Evolutionary conservation across 2,329 filamentous ascomycete species (phyloP).

Genomic region (Gaeumannomyces sp.): DNA sequence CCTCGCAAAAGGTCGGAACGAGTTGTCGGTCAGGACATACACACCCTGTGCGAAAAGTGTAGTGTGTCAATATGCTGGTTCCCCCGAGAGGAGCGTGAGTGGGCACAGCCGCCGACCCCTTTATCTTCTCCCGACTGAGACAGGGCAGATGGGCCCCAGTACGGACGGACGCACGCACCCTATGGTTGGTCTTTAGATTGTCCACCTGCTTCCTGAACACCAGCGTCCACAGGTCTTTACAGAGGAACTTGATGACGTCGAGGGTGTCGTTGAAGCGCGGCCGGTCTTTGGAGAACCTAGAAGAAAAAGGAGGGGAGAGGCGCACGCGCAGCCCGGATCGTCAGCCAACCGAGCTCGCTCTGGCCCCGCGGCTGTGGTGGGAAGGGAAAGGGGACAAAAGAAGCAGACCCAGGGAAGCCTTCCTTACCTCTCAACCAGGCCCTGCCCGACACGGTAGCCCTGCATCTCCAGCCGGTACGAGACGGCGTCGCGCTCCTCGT

Average conservation of each 20-base stretch:
- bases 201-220: slow-evolving; percentile 97
- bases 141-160: neutral
- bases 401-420: neutral
- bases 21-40: slow-evolving; percentile 90
- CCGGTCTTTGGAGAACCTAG: slow-evolving; percentile 72
- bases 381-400: neutral
- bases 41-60: slow-evolving; percentile 56
- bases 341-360: slow-evolving; percentile 7
- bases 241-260: slow-evolving; percentile 96
- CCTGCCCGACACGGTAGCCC: slow-evolving; percentile 88
- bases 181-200: slow-evolving; percentile 96
- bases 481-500: slow-evolving; percentile 77
- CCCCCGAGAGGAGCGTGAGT: neutral
- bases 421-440: slow-evolving; percentile 74
- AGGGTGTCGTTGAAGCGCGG: slow-evolving; percentile 88
- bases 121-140: neutral
- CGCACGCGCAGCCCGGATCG: neutral
- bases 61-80: slow-evolving; percentile 12
- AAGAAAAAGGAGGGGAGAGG: too few species aligned
- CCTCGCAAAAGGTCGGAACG: slow-evolving; percentile 79
- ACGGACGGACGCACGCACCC: slow-evolving; percentile 43
- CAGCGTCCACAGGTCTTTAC: slow-evolving; percentile 95
- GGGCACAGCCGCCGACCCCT: neutral
- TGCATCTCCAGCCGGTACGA: slow-evolving; percentile 77
- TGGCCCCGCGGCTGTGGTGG: neutral